Evolutionary conservation across 75 land plant species (phyloP).

Genomic region (Sequoiadendron giganteum): DNA sequence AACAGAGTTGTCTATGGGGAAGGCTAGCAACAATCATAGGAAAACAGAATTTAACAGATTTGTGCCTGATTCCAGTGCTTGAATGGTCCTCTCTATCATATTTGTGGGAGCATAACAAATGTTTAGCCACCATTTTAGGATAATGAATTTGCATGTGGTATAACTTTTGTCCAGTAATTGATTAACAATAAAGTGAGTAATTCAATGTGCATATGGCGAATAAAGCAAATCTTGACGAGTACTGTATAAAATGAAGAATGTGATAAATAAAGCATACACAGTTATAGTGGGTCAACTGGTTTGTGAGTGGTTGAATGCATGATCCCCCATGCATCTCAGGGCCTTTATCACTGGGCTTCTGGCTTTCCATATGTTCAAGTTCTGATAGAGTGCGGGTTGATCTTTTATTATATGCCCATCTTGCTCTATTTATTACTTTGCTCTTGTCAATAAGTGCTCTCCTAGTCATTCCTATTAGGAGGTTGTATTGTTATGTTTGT

Average conservation of each 20-base stretch:
- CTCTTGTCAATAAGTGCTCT: not conserved
- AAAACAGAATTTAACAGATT: too few relatives aligned
- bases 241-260: not conserved
- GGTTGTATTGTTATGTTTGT: not conserved
- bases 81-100: not conserved
- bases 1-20: not conserved
- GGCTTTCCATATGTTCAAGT: not conserved
- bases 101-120: too few relatives aligned
- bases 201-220: not conserved
- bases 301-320: not conserved
- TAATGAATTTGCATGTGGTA: not conserved
- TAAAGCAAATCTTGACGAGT: not conserved
- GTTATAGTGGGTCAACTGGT: not conserved
- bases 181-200: not conserved
- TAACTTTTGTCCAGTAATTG: not conserved
- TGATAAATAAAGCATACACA: not conserved
- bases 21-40: not conserved
- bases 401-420: not conserved
- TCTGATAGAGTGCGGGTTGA: not conserved
- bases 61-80: not conserved
- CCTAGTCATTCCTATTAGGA: not conserved
- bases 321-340: not conserved
- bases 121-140: not conserved
- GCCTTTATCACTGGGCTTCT: not conserved
- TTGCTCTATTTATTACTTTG: not conserved